These are phyloP conservation scores for Xylogone sp. DNA, from an alignment of 2,329 filamentous ascomycete species.

Conservation along the genomic window DNA sequence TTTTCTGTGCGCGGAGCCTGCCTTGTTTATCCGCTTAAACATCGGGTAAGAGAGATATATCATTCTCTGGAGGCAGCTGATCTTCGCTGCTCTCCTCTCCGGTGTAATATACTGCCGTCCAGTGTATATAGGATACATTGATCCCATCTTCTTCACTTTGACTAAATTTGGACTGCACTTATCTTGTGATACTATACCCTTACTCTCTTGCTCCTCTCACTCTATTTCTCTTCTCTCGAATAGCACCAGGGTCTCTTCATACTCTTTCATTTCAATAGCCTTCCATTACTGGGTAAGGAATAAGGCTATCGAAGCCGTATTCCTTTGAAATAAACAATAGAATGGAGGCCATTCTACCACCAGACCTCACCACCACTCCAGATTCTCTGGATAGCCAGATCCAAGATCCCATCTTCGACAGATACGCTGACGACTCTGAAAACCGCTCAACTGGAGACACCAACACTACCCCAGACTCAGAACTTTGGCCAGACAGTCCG, in stretches of 20 bases:
- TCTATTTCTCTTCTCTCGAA: not conserved
- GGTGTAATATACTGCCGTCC: conserved; percentile 2
- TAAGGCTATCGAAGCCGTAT: not conserved
- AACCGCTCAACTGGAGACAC: conserved; percentile 18
- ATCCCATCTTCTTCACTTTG: not conserved
- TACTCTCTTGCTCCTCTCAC: not conserved
- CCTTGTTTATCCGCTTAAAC: conserved; percentile 22
- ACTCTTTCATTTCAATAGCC: not conserved
- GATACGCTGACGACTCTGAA: conserved; percentile 18
- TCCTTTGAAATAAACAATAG: not conserved
- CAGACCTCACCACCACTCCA: conserved; percentile 8
- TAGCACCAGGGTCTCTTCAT: not conserved
- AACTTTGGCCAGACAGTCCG: conserved; percentile 22
- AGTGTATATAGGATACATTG: conserved; percentile 15
- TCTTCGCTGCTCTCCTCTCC: conserved; percentile 10
- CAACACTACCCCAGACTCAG: conserved; percentile 21
- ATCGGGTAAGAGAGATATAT: conserved; percentile 23
- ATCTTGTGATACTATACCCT: not conserved
- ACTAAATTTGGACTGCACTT: not conserved
- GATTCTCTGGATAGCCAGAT: conserved; percentile 19
- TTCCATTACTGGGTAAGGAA: not conserved
- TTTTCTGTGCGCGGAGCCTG: conserved; percentile 10
- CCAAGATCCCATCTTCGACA: conserved; percentile 22
- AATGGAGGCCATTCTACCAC: not conserved
- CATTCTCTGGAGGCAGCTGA: conserved; percentile 20